Base-by-base conservation (phyloP, 208 protist genomes). In the Porcisia hertigi region DNA sequence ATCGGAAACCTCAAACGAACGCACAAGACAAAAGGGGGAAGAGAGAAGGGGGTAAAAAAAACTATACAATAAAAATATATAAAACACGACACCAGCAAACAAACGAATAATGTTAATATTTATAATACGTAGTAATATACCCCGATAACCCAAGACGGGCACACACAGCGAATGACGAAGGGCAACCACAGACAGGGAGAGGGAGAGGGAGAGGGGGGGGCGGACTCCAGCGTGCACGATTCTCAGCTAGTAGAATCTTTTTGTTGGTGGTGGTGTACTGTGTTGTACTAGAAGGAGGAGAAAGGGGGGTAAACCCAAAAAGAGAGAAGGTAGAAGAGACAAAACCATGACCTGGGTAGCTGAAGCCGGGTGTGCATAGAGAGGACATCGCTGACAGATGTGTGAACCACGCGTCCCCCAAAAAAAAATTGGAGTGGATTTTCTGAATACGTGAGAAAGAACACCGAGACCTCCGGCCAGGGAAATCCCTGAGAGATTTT, bases 1-100 rank as follows among this genome's bases (percentile, higher is more conserved):
- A 30, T 30, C 30, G 30, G 30, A 30, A 30, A 30, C 30, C 30
- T 30, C 30, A 30, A 30, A 30, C 30, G 30, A 30, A 30, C 30
- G 30, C 30, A 30, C 30, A 30, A 30, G 0, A 30, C 30, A 23
- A 70, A n/a, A 71, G 8, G 52, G 67, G 70, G 34, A 77, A 49
- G 55, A 80, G 57, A 66, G 47, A n/a, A 52, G 60, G 54, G 76
- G 25, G 5, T 71, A 64, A n/a, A 52, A 41, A 77, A 18, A 34
- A 43, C 58, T 25, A 62, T 1, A 75, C 14, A 39, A 69, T 7
- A 75, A 43, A 65, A 43, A 30, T 30, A 30, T 30, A 30, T 30
- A 30, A 30, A 30, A 30, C 30, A 30, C n/a, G n/a, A 30, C 30
- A 30, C 30, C 30, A 30, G 30, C 30, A 30, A 30, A 30, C 30